Conservation (phyloP, 345 rosid genomes). For the Leavenworthia alabamica region DNA sequence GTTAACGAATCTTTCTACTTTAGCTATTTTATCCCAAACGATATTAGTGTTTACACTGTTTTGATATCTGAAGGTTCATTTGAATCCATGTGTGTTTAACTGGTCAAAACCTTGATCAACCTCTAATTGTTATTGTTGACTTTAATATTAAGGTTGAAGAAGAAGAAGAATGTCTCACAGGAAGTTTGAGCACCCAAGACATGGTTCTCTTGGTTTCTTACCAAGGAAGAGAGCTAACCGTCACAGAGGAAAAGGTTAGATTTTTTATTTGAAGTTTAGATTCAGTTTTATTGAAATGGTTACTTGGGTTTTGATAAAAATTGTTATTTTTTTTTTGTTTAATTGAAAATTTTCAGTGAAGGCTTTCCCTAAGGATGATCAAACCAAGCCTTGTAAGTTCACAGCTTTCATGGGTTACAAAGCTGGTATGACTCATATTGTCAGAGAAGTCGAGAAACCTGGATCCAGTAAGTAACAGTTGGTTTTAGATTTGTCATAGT, state of each 20-base stretch:
- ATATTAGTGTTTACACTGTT: not conserved
- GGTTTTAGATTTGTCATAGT: not conserved
- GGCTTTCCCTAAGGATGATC: conserved; percentile 88
- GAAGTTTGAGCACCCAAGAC: conserved; percentile 96
- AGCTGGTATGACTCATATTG: conserved; percentile 95
- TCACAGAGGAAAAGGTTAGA: conserved; percentile 70
- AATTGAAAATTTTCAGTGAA: conserved; percentile 50
- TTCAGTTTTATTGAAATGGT: not conserved
- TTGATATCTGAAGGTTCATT: not conserved
- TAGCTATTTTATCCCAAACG: not conserved
- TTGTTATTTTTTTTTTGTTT: not conserved
- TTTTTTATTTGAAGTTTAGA: not conserved
- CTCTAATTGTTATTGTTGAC: not conserved
- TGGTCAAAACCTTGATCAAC: too few relatives aligned
- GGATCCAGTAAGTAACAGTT: conserved; percentile 61
- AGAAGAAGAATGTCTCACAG: conserved; percentile 72
- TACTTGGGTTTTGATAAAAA: not conserved
- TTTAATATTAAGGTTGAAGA: conserved; percentile 5
- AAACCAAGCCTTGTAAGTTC: conserved; percentile 62
- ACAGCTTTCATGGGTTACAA: conserved; percentile 89
- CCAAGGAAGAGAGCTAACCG: conserved; percentile 85
- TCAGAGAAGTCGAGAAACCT: conserved; percentile 79
- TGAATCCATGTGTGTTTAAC: too few relatives aligned
- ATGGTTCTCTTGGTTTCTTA: conserved; percentile 86
- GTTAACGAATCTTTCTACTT: not conserved